Evolutionary conservation across 148 eudicot species (phyloP), one percentile per base, ranked within the genome.

Genomic region (Fagopyrum tataricum): DNA sequence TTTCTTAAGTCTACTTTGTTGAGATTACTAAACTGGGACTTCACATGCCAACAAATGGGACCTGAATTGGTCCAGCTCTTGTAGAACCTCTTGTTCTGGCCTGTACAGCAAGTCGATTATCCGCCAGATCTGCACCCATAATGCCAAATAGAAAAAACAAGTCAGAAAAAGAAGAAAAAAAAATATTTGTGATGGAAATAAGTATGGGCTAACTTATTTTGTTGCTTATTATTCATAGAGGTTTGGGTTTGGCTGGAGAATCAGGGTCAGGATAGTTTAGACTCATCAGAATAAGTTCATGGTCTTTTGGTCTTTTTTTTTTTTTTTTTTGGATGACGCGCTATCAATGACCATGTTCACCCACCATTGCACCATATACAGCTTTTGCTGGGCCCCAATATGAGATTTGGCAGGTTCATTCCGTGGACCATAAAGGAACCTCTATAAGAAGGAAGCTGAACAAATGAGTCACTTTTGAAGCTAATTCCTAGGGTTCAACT

Each of bases 21-120:
- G n/a, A 31, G 42, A 13, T 62, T 4, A n/a, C 69, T 64, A 64
- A 37, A 64, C 69, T 3, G 69, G 69, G 14, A 64, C 69, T 64
- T 64, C 69, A 9, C 72, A 70, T 70, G 72, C 20, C 72, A 86
- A 69, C 8, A 90, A 73, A 75, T 95, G 97, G 66, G 86, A 76
- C 77, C 88, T 87, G 81, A 85, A 91, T 73, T 88, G 83, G 43
- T 90, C 96, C 77, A 95, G 83, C 84, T 91, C 97, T 5, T 81
- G 79, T 2, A 91, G 74, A 68, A 91, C 98, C 83, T 95, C 98
- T 2, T 87, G 93, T 76, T 89, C 88, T 6, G 97, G 90, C 78
- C 96, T 87, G 85, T 95, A 89, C 39, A 95, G 81, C 76, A 95
- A 72, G 81, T 91, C 98, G 18, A 90, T 90, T 80, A 95, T 84